Conservation (phyloP, 2,329 filamentous ascomycete genomes). For the Cladosporium sp. region DNA sequence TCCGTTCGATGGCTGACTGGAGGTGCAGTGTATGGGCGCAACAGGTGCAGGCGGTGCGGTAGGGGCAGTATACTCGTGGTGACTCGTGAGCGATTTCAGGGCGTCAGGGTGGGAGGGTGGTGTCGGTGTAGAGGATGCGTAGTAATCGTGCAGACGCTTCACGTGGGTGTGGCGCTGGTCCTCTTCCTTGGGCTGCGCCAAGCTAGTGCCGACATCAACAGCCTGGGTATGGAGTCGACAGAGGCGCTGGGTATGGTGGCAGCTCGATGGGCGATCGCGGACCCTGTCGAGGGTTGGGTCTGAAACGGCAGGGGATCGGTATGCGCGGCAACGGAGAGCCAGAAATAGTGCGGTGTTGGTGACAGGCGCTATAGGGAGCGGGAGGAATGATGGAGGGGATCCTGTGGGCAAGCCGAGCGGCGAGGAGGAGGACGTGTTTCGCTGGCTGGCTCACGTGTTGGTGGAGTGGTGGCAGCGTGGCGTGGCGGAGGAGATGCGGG, state of each 20-base stretch:
- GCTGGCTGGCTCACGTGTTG: background rate
- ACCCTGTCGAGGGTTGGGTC: constrained; percentile 7
- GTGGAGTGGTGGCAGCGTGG: constrained; percentile 3
- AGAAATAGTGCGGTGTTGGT: constrained; percentile 6
- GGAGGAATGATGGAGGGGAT: background rate
- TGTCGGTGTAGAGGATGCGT: background rate
- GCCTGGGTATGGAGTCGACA: background rate
- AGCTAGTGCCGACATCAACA: constrained; percentile 10
- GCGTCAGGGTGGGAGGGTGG: background rate
- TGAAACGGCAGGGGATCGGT: constrained; percentile 9
- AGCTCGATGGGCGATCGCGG: constrained; percentile 7
- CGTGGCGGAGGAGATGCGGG: constrained; percentile 3
- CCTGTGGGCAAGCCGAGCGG: background rate
- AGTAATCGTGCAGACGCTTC: background rate
- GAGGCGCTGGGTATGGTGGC: background rate
- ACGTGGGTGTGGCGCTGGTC: constrained; percentile 8
- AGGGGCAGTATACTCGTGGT: background rate
- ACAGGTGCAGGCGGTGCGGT: background rate
- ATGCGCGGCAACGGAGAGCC: constrained; percentile 11
- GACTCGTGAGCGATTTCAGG: background rate
- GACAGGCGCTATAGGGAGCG: constrained; percentile 3
- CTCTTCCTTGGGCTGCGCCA: constrained; percentile 11
- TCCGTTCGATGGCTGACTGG: background rate
- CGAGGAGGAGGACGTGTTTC: background rate
- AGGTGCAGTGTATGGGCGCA: background rate